Percentiles rank a stretch among this genome's conserved stretches.
These are phyloP conservation scores for Puya raimondii DNA, from an alignment of 176 grass and related monocot species.

Conservation along the genomic window DNA sequence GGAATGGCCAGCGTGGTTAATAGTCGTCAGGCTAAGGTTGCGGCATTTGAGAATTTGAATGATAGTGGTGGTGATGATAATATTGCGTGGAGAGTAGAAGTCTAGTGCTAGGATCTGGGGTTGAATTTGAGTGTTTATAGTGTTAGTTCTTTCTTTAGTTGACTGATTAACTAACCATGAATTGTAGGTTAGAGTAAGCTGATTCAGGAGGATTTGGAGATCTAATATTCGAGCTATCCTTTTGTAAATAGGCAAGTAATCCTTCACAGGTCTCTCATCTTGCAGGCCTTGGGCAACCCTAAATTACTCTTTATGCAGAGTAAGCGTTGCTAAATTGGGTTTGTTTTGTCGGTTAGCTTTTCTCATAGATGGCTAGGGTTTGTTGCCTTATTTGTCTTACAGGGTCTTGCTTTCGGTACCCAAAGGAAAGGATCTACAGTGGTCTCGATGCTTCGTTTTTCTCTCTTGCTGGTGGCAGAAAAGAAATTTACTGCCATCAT, in stretches of 20 bases:
- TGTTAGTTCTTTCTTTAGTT: conserved; percentile 31
- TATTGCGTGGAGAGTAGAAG: conserved; percentile 39
- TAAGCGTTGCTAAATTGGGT: conserved; percentile 27
- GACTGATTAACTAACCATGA: conserved; percentile 43
- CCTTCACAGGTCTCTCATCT: conserved; percentile 40
- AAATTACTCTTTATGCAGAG: conserved; percentile 27
- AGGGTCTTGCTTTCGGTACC: neutral
- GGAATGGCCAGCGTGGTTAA: conserved; percentile 33
- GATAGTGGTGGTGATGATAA: conserved; percentile 23
- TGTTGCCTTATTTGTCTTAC: neutral
- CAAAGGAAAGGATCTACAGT: neutral
- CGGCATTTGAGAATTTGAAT: conserved; percentile 39
- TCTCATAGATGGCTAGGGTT: neutral
- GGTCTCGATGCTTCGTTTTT: neutral
- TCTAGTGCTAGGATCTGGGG: conserved; percentile 33
- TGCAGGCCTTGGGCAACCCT: conserved; percentile 39
- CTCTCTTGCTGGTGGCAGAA: neutral
- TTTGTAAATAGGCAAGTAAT: conserved; percentile 51
- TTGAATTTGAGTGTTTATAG: conserved; percentile 24
- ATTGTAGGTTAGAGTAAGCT: conserved; percentile 45
- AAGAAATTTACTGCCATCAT: neutral
- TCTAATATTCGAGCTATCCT: conserved; percentile 38
- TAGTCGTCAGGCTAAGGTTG: conserved; percentile 43
- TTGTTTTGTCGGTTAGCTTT: neutral
- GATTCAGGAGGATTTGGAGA: conserved; percentile 34